Base-by-base conservation (phyloP, 2,329 filamentous ascomycete species). In the Fusarium dlaminii region DNA sequence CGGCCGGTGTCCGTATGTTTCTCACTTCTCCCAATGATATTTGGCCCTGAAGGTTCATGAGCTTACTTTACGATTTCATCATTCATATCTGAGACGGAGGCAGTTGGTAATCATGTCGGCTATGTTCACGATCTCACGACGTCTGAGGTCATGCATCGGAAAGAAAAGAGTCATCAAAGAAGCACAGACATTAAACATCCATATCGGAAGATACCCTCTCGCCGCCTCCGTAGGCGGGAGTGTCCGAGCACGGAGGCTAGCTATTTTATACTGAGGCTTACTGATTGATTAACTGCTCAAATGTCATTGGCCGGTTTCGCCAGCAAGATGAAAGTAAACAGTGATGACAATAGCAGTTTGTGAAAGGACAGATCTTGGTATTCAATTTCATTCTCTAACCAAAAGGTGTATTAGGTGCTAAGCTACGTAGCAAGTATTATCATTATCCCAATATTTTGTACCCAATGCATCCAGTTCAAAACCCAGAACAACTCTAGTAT, bases 261-360 rank as follows among this genome's bases (percentile, higher is more conserved):
- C 15, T 46, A 27, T 60, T 40, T 40, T 57, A 42, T 65, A 63
- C 34, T 70, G 60, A 74, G 55, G 49, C 57, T 77, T 67, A 67
- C 63, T 74, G 75, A 77, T 77, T 77, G 75, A 77, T 77, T 78
- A 77, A 78, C 60, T 62, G 52, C 29, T 55, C 37, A 24, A 18
- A 49, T 71, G 22, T 42, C 40, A 77, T 77, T 77, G 75, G 75
- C 45, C 64, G 12, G 8, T 18, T 42, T 43, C n/a, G 20, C 24
- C 34, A 48, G 36, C 27, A 40, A 46, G 27, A 48, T 59, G 11
- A 29, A 54, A 48, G 42, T 32, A 46, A 54, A 32, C 32, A n/a
- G 42, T 32, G 12, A 46, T 45, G 30, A 18, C 18, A 40, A 40
- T 40, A 34, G 12, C 34, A 51, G 6, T 32, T 34, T 32, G n/a